Evolutionary conservation across 164 flowering plant species (phyloP).

Genomic region (Berberis vulgaris): DNA sequence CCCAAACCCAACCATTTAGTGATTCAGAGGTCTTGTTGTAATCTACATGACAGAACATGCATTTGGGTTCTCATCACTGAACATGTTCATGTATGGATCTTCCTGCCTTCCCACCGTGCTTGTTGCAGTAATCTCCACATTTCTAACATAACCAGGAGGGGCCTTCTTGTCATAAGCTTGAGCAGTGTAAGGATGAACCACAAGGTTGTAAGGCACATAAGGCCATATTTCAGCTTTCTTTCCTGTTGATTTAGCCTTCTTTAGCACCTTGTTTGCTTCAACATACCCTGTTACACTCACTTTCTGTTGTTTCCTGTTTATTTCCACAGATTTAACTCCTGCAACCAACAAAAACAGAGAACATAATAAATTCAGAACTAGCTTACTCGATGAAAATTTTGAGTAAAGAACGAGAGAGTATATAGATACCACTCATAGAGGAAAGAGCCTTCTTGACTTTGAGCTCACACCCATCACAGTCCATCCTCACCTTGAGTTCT

Average conservation of each 20-base stretch:
- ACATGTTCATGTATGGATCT: constrained; percentile 48
- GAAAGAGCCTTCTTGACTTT: constrained; percentile 63
- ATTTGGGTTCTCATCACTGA: constrained; percentile 85
- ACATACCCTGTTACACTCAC: constrained; percentile 69
- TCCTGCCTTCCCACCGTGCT: constrained; percentile 31
- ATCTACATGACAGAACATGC: constrained; percentile 73
- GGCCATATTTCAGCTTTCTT: constrained; percentile 84
- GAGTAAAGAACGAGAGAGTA: neutral
- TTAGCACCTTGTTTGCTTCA: constrained; percentile 59
- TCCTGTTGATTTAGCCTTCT: constrained; percentile 53
- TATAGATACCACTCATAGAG: constrained; percentile 45
- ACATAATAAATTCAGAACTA: neutral
- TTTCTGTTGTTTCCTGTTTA: constrained; percentile 71
- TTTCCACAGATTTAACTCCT: constrained; percentile 74
- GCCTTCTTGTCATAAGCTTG: constrained; percentile 87
- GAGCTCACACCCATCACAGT: constrained; percentile 80
- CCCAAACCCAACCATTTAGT: no score
- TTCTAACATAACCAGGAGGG: constrained; percentile 60
- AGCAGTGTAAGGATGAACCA: constrained; percentile 57
- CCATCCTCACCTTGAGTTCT: constrained; percentile 75
- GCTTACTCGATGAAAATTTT: neutral
- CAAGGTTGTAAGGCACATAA: constrained; percentile 64
- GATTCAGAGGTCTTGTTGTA: neutral
- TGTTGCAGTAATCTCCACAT: constrained; percentile 26
- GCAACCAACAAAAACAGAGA: neutral